phyloP scores from a whole-genome alignment of 495 filamentous ascomycete species.

The Aspergillus biplanus region DNA sequence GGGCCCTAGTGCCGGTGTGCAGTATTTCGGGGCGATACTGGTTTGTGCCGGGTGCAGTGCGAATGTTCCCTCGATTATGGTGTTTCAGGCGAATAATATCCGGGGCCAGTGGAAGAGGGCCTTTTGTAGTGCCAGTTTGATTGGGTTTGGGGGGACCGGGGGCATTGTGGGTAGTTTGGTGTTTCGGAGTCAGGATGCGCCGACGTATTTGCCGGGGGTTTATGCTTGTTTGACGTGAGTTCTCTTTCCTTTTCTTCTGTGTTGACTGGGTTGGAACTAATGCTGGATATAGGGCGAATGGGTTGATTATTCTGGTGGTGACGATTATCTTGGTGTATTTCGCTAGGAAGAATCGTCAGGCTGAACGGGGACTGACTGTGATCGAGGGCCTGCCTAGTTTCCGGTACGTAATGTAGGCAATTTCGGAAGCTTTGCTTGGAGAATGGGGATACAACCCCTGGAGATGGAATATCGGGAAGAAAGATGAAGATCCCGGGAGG shows the following conservation, averaged over 20 bases:
- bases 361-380: not conserved
- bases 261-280: no score
- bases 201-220: not conserved
- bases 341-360: not conserved
- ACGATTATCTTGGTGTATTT: not conserved
- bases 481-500: no score
- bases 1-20: not conserved
- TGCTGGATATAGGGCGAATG: no score
- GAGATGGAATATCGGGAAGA: no score
- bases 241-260: no score
- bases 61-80: not conserved
- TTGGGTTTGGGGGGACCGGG: not conserved
- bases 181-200: not conserved
- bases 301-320: not conserved
- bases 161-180: not conserved
- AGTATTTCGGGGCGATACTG: not conserved
- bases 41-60: not conserved
- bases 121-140: not conserved
- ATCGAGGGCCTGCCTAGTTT: not conserved
- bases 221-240: not conserved
- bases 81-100: conserved; percentile 2
- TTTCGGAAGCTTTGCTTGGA: no score
- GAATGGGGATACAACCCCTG: no score
- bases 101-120: not conserved
- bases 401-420: not conserved